Base-by-base conservation (phyloP, 495 filamentous ascomycete species). In the Penicillium bialowiezense region DNA sequence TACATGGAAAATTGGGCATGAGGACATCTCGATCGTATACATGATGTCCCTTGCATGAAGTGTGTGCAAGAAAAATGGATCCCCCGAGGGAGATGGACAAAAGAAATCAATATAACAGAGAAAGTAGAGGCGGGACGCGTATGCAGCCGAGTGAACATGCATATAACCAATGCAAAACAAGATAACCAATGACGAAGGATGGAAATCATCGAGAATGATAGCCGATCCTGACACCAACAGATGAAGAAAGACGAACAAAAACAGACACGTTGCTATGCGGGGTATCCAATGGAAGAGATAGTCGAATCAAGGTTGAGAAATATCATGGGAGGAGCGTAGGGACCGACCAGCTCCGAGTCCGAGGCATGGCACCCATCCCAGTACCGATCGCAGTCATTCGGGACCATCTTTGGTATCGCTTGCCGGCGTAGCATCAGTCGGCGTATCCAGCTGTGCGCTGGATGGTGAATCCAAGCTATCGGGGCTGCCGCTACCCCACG, bases 271-370 rank as follows among this genome's bases (percentile, higher is more conserved):
- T 57, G 58, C 60, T 67, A 67, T 59, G 54, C 50, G 59, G 67
- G 67, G 67, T 70, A 70, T 70, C 63, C 67, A 64, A 65, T 60
- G 48, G 60, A 58, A 65, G 58, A 64, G 57, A 65, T 54, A 59
- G 50, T 32, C 50, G 51, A 63, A 50, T 56, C 62, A 65, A 56
- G 59, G 15, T 39, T 53, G 48, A 5, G 37, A 58, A 51, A 54
- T 12, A 53, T 32, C 17, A 23, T 26, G 29, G 31, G 17, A 39
- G 37, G 9, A 7, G 35, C 14, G 32, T 20, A 35, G 31, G 24
- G 10, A 39, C 23, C 13, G 23, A 26, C 14, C 33, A 37, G 21
- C 5, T 3, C 41, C 15, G 28, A 13, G 26, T 4, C 20, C 32
- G 20, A 46, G 35, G 14, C 35, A 19, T 38, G 17, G 19, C 13